Conservation (phyloP, 192 early-diverging fungal genomes). For the Geranomyces variabilis region DNA sequence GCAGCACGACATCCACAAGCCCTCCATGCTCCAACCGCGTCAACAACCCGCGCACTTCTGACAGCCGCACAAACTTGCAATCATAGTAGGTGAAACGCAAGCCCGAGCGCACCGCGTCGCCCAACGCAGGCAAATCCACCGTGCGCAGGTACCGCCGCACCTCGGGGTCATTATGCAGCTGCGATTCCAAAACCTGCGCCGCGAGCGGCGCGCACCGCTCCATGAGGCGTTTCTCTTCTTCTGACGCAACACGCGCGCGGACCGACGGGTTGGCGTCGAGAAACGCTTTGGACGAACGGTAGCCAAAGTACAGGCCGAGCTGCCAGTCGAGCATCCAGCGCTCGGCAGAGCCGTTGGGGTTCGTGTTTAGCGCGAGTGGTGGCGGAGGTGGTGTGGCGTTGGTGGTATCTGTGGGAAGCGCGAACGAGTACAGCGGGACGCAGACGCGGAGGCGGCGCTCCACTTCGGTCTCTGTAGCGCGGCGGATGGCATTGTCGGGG, state of each 20-base stretch:
- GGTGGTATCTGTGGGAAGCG: constrained; percentile 14
- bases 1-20: background rate
- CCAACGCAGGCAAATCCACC: constrained; percentile 18
- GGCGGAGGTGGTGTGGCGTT: constrained; percentile 11
- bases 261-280: constrained; percentile 46
- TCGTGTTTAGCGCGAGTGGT: constrained; percentile 17
- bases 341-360: background rate
- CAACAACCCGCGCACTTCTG: constrained; percentile 36
- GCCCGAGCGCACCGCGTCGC: background rate
- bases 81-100: constrained; percentile 40
- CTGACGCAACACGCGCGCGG: constrained; percentile 42
- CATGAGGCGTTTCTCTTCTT: constrained; percentile 45
- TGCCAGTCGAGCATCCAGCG: constrained; percentile 53
- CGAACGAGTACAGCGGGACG: constrained; percentile 49
- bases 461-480: background rate
- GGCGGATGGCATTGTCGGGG: background rate
- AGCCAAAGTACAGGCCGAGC: constrained; percentile 48
- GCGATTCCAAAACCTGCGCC: constrained; percentile 21
- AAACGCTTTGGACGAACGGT: constrained; percentile 42
- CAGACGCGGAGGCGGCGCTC: constrained; percentile 26
- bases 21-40: background rate
- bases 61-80: constrained; percentile 41
- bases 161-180: constrained; percentile 27
- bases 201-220: constrained; percentile 35
- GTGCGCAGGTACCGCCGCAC: constrained; percentile 8